phyloP scores from a whole-genome alignment of 495 filamentous ascomycete species.

The Tuber melanosporum region DNA sequence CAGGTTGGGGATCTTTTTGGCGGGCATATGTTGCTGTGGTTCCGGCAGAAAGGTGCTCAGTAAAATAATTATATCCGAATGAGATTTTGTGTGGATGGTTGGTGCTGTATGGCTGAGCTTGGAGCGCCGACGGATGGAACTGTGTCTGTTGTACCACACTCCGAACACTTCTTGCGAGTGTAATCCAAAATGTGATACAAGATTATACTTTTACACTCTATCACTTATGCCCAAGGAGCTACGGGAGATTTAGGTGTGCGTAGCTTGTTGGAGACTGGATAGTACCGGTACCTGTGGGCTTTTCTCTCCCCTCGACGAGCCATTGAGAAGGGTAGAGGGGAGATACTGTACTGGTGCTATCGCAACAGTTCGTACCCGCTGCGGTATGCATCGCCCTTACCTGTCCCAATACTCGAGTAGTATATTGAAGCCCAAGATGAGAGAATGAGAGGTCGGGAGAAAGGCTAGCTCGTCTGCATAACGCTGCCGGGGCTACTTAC shows the following conservation, averaged over 20 bases:
- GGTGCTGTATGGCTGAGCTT: not conserved
- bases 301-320: not conserved
- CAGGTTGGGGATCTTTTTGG: not conserved
- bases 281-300: no score
- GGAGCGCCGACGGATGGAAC: not conserved
- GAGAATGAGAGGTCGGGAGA: not conserved
- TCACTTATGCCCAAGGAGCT: not conserved
- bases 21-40: not conserved
- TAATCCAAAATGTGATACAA: conserved; percentile 1
- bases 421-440: not conserved
- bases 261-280: not conserved
- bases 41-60: not conserved
- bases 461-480: not conserved
- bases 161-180: not conserved
- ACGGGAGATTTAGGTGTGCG: not conserved
- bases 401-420: not conserved
- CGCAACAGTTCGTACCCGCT: not conserved
- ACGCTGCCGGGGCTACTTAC: not conserved
- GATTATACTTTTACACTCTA: not conserved
- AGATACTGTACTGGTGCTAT: not conserved
- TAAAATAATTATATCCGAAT: not conserved
- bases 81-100: not conserved
- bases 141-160: not conserved
- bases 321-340: not conserved
- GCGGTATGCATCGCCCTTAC: not conserved